Evolutionary conservation across 768 basidiomycete species (phyloP), one percentile per base, ranked within the genome.

Genomic region (Hemileccinum rubropunctum): DNA sequence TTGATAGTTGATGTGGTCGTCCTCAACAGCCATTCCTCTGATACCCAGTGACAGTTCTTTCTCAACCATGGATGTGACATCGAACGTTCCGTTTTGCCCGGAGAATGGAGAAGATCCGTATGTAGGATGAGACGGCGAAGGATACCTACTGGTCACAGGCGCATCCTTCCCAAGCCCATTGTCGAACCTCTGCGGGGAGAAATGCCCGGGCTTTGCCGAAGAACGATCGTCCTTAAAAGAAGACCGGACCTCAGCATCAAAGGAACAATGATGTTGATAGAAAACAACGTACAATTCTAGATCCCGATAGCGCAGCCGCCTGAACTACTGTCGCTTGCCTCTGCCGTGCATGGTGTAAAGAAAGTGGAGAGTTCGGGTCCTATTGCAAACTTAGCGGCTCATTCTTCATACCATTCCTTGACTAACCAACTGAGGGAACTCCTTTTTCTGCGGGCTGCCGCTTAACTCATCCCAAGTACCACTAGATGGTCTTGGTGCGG

Each of bases 11-110:
- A 64, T 60, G 45, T 71, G 71, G 47, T 82, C 81, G 37, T 82
- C 81, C 57, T 79, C 81, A 17, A 81, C 79, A 7, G 66, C 73
- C 78, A 82, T 81, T 13, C 83, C 83, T 51, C 84, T 78, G 42
- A 87, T 66, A 4, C 80, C 75, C 28, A 79, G 64, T 13, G 81
- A 70, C 30, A 86, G 70, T 28, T 84, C 83, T 47, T 74, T 76
- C 42, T 80, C 81, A 15, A 73, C 76, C 39, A 69, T 60, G 32
- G 74, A 63, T 13, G 75, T 59, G 15, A 71, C 62, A 54, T 78
- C 78, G 47, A 72, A 64, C 13, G 58, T 57, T 49, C 62, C 59
- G 28, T 59, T 70, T 60, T 72, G 62, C 32, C 58, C 58, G 11
- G 55, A 45, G 48, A 71, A 63, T 27, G 63, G 56, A 53, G 65